These are phyloP conservation scores for Noccaea caerulescens DNA, from an alignment of 345 rosid species.

Conservation along the genomic window DNA sequence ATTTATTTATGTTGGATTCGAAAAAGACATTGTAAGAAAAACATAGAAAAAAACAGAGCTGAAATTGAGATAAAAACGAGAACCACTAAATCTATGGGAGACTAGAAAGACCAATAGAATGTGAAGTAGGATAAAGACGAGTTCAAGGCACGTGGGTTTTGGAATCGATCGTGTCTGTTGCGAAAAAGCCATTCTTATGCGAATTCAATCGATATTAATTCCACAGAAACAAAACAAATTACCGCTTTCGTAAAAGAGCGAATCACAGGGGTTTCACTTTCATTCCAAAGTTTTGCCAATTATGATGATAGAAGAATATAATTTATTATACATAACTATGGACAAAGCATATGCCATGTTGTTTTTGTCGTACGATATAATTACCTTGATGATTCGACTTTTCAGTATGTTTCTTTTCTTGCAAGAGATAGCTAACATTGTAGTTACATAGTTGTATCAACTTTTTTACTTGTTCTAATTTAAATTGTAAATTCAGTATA, in stretches of 20 bases:
- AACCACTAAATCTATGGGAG: constrained; percentile 32
- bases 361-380: constrained; percentile 16
- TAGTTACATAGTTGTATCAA: no score
- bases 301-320: neutral
- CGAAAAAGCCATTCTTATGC: constrained; percentile 38
- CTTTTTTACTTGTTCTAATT: no score
- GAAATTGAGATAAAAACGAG: constrained; percentile 12
- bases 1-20: neutral
- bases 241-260: constrained; percentile 22
- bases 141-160: constrained; percentile 38
- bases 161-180: constrained; percentile 27
- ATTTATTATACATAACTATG: neutral
- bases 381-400: neutral
- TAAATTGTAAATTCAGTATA: no score
- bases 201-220: constrained; percentile 23
- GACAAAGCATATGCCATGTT: constrained; percentile 35
- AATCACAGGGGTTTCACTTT: constrained; percentile 15
- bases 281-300: constrained; percentile 21
- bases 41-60: neutral
- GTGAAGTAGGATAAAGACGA: constrained; percentile 38
- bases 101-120: constrained; percentile 38
- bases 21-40: neutral
- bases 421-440: no score
- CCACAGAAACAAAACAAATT: constrained; percentile 24
- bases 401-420: neutral